Evolutionary conservation across 495 filamentous ascomycete genomes (phyloP), one percentile per base, ranked within the genome.

Genomic region (Penicillium angulare): DNA sequence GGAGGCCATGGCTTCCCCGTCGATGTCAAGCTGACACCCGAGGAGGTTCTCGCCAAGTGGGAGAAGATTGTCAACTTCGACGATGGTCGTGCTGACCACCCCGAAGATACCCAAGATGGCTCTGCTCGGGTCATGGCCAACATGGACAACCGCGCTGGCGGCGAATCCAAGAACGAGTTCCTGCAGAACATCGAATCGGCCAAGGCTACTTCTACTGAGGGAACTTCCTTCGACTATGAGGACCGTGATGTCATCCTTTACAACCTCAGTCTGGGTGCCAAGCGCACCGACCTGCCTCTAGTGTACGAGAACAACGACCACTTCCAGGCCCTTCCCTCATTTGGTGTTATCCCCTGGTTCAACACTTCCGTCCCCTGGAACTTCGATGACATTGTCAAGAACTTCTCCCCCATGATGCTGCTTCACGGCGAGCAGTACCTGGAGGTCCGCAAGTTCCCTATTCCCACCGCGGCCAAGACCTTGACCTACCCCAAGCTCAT

Each of bases 391-490:
- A 75, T 98, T 53, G 85, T 97, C 34, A 89, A 90, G 63, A 89
- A 97, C 75, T 98, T 95, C 81, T 88, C 81, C 5, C 92, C 92
- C 55, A 98, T 97, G 95, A 96, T 97, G 92, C 84, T 98, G 43
- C 86, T 98, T 16, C 93, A 98, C 78, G 93, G 93, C 61, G 93
- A 98, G 76, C 93, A 98, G 74, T 98, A 92, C 79, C 89, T 97
- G 57, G 95, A 97, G 69, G 82, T 98, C 66, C 86, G 86, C 66
- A 89, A 92, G 69, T 96, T 83, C 76, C 93, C 95, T 41, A 90
- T 98, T 69, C 93, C 95, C 24, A 97, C 93, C 43, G 79, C 84
- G 40, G 90, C 81, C 40, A 86, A 83, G 32, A 86, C 95, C 31
- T 69, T 91, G 64, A 90, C 87, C 55, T 87, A 86, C 72, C 87